Percentiles rank a stretch among this genome's conserved stretches.
phyloP scores from a whole-genome alignment of 495 filamentous ascomycete species.

The Cetradonia linearis region DNA sequence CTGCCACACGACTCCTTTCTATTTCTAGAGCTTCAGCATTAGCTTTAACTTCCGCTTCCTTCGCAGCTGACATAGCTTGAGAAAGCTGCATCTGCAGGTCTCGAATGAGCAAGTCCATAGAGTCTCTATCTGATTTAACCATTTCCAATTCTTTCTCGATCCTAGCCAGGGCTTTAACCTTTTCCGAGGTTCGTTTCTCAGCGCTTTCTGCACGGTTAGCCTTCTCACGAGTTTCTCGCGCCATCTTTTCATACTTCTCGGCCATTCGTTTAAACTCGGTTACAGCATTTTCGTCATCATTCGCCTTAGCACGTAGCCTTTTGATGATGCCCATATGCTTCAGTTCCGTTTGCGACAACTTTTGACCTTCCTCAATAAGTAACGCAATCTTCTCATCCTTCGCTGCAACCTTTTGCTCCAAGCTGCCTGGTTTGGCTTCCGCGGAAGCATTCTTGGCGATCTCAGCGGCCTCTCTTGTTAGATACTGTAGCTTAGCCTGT shows the following conservation, averaged over 20 bases:
- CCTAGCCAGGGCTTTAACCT: conserved; percentile 52
- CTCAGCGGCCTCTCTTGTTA: conserved; percentile 68
- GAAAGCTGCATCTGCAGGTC: conserved; percentile 62
- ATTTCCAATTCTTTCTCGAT: conserved; percentile 61
- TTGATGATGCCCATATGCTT: conserved; percentile 74
- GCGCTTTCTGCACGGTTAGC: conserved; percentile 54
- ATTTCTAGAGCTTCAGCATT: conserved; percentile 59
- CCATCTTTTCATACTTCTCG: conserved; percentile 58
- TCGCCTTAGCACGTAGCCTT: conserved; percentile 56
- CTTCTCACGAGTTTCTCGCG: conserved; percentile 46
- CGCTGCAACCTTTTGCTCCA: conserved; percentile 70
- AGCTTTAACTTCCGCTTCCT: conserved; percentile 55
- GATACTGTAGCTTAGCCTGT: conserved; percentile 78
- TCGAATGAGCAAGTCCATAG: conserved; percentile 53
- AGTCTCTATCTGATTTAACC: conserved; percentile 53
- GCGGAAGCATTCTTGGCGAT: conserved; percentile 54
- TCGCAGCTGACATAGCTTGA: conserved; percentile 55
- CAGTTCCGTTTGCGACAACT: conserved; percentile 73
- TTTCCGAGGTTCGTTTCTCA: conserved; percentile 56
- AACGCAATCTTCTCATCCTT: conserved; percentile 84
- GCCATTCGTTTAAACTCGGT: conserved; percentile 47
- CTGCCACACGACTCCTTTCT: conserved; percentile 52
- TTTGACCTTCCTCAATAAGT: conserved; percentile 86
- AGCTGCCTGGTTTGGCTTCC: conserved; percentile 49
- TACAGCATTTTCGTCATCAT: conserved; percentile 54